phyloP scores from a whole-genome alignment of 2,329 filamentous ascomycete genomes.

The Arthroderma uncinatum region DNA sequence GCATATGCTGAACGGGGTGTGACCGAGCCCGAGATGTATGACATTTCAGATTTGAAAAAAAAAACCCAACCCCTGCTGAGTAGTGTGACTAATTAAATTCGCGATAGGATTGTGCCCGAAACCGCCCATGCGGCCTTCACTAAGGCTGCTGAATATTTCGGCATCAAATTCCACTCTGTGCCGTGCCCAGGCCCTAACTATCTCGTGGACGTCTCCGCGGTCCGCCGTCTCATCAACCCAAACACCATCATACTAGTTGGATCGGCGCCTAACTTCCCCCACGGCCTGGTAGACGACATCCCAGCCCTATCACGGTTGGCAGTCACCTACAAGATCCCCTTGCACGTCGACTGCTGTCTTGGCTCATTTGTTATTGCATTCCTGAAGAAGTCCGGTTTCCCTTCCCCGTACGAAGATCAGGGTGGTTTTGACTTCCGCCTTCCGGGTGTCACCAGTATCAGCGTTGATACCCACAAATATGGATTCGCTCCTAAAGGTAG shows the following conservation, averaged over 20 bases:
- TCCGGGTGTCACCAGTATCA: constrained; percentile 89
- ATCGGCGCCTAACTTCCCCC: constrained; percentile 92
- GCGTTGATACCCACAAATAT: constrained; percentile 97
- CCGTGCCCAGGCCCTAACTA: constrained; percentile 73
- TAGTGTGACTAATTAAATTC: background rate
- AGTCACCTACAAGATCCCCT: constrained; percentile 62
- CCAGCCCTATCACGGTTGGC: constrained; percentile 72
- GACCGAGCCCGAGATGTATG: constrained; percentile 87
- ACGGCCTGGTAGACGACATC: constrained; percentile 97
- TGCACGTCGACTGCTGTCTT: constrained; percentile 96
- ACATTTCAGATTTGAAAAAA: constrained; percentile 9
- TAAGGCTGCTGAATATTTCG: constrained; percentile 91
- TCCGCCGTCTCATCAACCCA: constrained; percentile 77
- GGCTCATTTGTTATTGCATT: constrained; percentile 91
- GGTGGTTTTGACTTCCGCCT: constrained; percentile 87
- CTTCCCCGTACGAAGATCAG: constrained; percentile 48
- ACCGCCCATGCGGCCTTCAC: constrained; percentile 94
- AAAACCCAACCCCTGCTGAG: background rate
- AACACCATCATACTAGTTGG: constrained; percentile 92
- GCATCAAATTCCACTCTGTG: constrained; percentile 86
- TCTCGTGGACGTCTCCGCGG: constrained; percentile 67
- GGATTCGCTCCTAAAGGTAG: constrained; percentile 98
- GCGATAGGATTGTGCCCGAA: constrained; percentile 69
- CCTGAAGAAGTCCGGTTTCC: constrained; percentile 83
- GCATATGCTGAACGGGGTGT: constrained; percentile 75